A percentile compares a stretch with the other conserved stretches of the same genome.
Evolutionary conservation across 768 basidiomycete genomes (phyloP).

Genomic region (Naematelia encephala): DNA sequence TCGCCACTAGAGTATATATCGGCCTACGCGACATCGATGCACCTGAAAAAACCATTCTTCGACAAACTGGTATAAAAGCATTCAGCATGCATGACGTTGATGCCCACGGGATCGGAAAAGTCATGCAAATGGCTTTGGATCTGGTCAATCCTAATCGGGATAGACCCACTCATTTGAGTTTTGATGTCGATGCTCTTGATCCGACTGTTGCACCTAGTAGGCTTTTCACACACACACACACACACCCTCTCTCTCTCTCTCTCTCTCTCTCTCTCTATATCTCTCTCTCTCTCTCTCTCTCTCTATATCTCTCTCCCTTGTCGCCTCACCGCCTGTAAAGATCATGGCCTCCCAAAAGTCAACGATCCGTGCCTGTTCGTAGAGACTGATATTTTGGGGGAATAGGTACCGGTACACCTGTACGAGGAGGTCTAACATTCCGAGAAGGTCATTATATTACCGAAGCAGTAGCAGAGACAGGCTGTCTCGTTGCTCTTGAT

Average conservation of each 20-base stretch:
- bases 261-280: not conserved
- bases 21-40: constrained; percentile 89
- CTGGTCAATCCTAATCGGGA: constrained; percentile 82
- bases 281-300: not conserved
- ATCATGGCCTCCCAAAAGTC: too few species aligned
- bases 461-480: constrained; percentile 88
- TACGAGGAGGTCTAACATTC: constrained; percentile 92
- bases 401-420: constrained; percentile 55
- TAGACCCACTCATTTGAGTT: constrained; percentile 87
- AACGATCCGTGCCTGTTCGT: not conserved
- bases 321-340: too few species aligned
- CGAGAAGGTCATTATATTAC: constrained; percentile 90
- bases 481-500: constrained; percentile 84
- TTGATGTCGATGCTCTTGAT: constrained; percentile 93
- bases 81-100: constrained; percentile 88
- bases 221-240: constrained; percentile 7
- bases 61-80: constrained; percentile 72
- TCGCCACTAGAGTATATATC: constrained; percentile 68
- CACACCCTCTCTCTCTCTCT: not conserved
- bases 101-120: constrained; percentile 83
- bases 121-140: constrained; percentile 94
- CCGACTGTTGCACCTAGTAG: constrained; percentile 87
- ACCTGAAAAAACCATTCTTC: constrained; percentile 82
- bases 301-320: not conserved
- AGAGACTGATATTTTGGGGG: not conserved